Evolutionary conservation across 345 rosid genomes (phyloP), one percentile per base, ranked within the genome.

Genomic region (Brassica incana): DNA sequence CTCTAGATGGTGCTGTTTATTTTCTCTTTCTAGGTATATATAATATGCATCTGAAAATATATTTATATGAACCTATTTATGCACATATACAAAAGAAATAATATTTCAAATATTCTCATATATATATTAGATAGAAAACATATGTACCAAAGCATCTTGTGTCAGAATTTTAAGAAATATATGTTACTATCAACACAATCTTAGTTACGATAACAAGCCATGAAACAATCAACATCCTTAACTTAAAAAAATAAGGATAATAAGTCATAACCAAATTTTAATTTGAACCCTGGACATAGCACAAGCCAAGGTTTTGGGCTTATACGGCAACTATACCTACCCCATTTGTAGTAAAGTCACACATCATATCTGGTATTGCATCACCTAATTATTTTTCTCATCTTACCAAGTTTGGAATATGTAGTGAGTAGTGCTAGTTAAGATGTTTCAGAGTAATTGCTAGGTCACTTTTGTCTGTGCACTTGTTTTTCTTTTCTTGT

Each of bases 221-320:
- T 32, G 52, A 12, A 52, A 74, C 64, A 65, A 64, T 30, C 77
- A 75, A 66, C 54, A 65, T 74, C 78, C 35, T 16, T 16, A 23
- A 20, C 1, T 16, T 63, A 9, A 18, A 1, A 1, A 62, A 15
- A 3, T 15, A 6, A 32, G 35, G 25, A 45, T 45, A 45, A 18
- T 18, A 62, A 61, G 0, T 29, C n/a, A 48, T 27, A 67, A 5
- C 33, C 63, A 74, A 64, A 6, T 50, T 50, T 50, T 8, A 36
- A 12, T 25, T 61, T 8, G 6, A 60, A 38, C 23, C 48, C 29
- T 23, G 14, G 64, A 25, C 64, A 5, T 52, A 65, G 27, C 6
- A 12, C 56, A 15, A 54, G 25, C 5, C 6, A 14, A 4, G 4
- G 0, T 75, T 66, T 66, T 74, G 71, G 64, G 71, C 32, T 2